Conservation (phyloP, 352 stramenopile species). For the Aphanomyces stellatus region DNA sequence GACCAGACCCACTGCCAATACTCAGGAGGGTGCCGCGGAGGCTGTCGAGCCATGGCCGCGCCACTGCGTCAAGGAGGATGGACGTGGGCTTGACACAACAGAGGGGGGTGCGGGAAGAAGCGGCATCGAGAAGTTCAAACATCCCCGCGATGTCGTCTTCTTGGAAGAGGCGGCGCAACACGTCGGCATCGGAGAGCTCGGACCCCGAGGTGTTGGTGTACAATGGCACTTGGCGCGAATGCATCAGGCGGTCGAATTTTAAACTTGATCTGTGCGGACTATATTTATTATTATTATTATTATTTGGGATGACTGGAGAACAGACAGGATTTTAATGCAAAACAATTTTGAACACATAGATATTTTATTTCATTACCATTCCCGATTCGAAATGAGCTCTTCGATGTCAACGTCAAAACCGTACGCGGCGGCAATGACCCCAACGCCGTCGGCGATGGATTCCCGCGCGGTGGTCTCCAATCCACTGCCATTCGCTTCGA, state of each 20-base stretch:
- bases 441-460: slow-evolving; percentile 7
- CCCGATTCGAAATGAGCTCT: slow-evolving; percentile 18
- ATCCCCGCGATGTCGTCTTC: neutral
- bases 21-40: neutral
- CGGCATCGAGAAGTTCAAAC: neutral
- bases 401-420: slow-evolving; percentile 15
- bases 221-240: neutral
- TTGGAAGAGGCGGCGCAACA: neutral
- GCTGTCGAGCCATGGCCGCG: neutral
- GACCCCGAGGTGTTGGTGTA: neutral
- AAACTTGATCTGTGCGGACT: too few relatives aligned
- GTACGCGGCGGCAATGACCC: slow-evolving; percentile 12
- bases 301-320: too few relatives aligned
- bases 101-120: neutral
- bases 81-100: slow-evolving; percentile 17
- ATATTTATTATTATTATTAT: too few relatives aligned
- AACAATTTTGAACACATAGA: too few relatives aligned
- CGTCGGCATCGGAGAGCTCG: neutral
- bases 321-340: too few relatives aligned
- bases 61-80: neutral
- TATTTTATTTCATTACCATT: slow-evolving; percentile 10
- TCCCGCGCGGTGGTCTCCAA: slow-evolving; percentile 15
- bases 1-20: slow-evolving; percentile 15
- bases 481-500: slow-evolving; percentile 4
- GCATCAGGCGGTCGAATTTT: too few relatives aligned